Evolutionary conservation across 1,284 basidiomycete species (phyloP), one percentile per base, ranked within the genome.

Genomic region (Pisolithus thermaeus): DNA sequence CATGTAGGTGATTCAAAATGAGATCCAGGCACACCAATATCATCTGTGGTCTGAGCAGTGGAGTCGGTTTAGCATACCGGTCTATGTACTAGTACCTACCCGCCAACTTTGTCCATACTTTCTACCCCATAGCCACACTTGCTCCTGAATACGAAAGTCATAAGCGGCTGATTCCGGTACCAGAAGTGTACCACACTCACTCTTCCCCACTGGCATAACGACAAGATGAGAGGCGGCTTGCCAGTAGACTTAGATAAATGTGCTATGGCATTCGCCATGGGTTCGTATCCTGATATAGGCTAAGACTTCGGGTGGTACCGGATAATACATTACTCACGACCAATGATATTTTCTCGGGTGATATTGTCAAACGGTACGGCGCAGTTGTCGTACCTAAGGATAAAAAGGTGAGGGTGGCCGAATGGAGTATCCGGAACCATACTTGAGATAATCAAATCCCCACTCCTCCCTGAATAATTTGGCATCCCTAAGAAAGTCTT

Each of bases 371-470:
- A 80, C 0, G 80, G 78, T 46, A 80, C 78, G 14, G 75, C 77
- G 56, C 80, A 82, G 52, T 81, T 81, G 57, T 81, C 79, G 56
- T 80, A 80, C 61, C 78, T 81, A 52, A 20, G n/a, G 4, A 42
- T 20, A 50, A 48, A 46, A 27, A 35, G n/a, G 18, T 40, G 22
- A 9, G 23, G 7, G 14, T 2, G 39, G 40, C 23, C 25, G n/a
- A 46, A 23, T 37, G 27, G 41, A 9, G n/a, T 28, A 12, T 39
- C 38, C 40, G 22, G 46, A 41, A 7, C 62, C 75, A 20, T 50
- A 81, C 80, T 82, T 82, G 35, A 82, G 66, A 55, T 77, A 71
- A 60, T 82, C 77, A 50, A 82, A 81, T 2, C 78, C 79, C 80
- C 80, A 83, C 27, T 77, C 72, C 51, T 74, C 42, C n/a, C n/a